phyloP scores from a whole-genome alignment of 2,329 filamentous ascomycete genomes.

The Phaeophleospora eucalypticola region DNA sequence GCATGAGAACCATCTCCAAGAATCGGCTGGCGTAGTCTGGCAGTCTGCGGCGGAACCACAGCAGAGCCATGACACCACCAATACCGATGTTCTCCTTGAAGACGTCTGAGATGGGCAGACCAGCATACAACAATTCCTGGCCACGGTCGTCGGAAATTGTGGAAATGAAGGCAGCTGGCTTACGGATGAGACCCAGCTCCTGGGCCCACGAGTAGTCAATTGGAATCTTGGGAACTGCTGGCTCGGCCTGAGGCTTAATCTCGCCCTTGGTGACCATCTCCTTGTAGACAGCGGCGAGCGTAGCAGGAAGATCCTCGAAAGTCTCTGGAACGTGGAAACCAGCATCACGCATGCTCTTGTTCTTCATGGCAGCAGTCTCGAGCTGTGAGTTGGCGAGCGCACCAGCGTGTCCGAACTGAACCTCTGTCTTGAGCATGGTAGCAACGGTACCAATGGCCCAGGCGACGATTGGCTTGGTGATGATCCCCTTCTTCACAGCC shows the following conservation, averaged over 20 bases:
- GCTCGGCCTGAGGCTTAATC: constrained; percentile 83
- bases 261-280: constrained; percentile 79
- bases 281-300: constrained; percentile 79
- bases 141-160: constrained; percentile 99
- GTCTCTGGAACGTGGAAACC: constrained; percentile 93
- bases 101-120: constrained; percentile 99
- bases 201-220: constrained; percentile 99
- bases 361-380: constrained; percentile 94
- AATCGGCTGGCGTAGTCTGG: constrained; percentile 97
- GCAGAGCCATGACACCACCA: constrained; percentile 97
- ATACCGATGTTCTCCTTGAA: constrained; percentile 99
- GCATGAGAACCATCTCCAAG: constrained; percentile 99
- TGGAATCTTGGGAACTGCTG: constrained; percentile 94
- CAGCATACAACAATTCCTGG: constrained; percentile 96
- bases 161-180: constrained; percentile 98
- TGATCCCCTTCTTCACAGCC: constrained; percentile 86
- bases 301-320: constrained; percentile 85
- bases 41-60: constrained; percentile 98
- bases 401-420: constrained; percentile 98
- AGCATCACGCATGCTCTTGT: constrained; percentile 92
- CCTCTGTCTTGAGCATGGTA: constrained; percentile 99
- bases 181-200: constrained; percentile 98
- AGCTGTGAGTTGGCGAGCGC: constrained; percentile 99
- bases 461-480: constrained; percentile 97
- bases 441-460: constrained; percentile 99